A percentile compares a stretch with the other conserved stretches of the same genome.
phyloP scores from a whole-genome alignment of 768 basidiomycete species.

The Leccinum uliginosum region DNA sequence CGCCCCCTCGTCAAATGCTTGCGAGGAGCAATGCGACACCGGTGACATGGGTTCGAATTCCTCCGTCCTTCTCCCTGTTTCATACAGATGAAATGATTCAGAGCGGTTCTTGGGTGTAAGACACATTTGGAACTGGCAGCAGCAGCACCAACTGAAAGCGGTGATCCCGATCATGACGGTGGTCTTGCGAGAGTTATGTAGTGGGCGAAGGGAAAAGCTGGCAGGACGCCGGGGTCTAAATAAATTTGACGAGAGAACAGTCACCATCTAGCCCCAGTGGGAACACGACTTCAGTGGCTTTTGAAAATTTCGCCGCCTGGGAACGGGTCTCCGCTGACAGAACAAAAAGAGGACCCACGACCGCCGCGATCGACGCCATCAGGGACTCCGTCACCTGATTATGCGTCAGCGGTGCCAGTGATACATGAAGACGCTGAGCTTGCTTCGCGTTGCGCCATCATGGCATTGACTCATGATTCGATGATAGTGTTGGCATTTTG shows the following conservation, averaged over 20 bases:
- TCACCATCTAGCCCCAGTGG: not conserved
- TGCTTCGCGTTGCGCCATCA: conserved; percentile 6
- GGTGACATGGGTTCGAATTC: conserved; percentile 14
- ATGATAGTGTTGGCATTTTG: conserved; percentile 15
- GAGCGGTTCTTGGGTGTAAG: not conserved
- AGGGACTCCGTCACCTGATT: not conserved
- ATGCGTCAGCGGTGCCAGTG: conserved; percentile 4
- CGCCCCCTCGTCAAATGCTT: not conserved
- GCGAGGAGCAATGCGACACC: conserved; percentile 3
- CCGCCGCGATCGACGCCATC: conserved; percentile 11
- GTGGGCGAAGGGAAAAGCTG: not conserved
- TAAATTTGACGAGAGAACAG: not conserved
- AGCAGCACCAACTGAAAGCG: not conserved
- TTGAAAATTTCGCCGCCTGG: conserved; percentile 10
- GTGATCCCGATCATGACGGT: conserved; percentile 1
- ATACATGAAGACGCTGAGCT: not conserved
- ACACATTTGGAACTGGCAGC: conserved; percentile 9
- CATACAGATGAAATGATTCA: conserved; percentile 18
- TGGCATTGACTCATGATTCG: not conserved
- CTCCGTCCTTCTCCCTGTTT: conserved; percentile 16
- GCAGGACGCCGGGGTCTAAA: not conserved
- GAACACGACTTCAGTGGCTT: not conserved
- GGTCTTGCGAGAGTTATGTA: not conserved
- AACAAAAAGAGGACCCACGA: conserved; percentile 4
- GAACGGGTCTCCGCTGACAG: conserved; percentile 11